Evolutionary conservation across 768 basidiomycete genomes (phyloP), one percentile per base, ranked within the genome.

Genomic region (Suillus occidentalis): DNA sequence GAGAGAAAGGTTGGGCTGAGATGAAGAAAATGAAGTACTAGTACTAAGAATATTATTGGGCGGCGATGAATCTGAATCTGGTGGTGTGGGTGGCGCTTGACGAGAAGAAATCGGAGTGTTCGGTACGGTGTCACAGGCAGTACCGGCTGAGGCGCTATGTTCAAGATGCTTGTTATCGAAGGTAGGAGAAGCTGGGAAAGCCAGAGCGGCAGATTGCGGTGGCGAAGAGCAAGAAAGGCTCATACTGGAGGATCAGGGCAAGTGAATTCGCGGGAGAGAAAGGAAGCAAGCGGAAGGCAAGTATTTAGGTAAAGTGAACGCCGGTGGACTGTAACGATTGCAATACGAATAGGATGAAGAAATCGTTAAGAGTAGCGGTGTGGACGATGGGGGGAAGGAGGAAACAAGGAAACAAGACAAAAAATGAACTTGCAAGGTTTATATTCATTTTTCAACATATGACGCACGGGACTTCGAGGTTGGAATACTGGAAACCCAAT

Each of bases 381-480:
- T 37, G 60, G 31, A 47, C 60, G 73, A 66, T n/a, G 63, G 42
- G 58, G 58, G 64, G 57, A 60, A 63, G 59, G 57, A 66, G 56
- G 60, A 66, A 65, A 49, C 64, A 61, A 57, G 40, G 50, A 59
- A 65, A 60, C 14, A 65, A 59, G 52, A 12, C 12, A 52, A 28
- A 50, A 66, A 67, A 68, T 65, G 31, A 49, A 58, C 63, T 55
- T 52, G 65, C 56, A 57, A 49, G 63, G 67, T 68, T 73, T 74
- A 76, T 75, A 75, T 69, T 63, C 63, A 42, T 16, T 66, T 60
- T 62, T 36, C 16, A 67, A 64, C 53, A 34, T 40, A 67, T 66
- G 71, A 72, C 72, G 75, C 75, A 76, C 75, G 72, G 70, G 66
- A 76, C 76, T 40, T 49, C 65, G 43, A 62, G 58, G 58, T 62